Conservation (phyloP, 768 basidiomycete genomes). For the Imleria badia region DNA sequence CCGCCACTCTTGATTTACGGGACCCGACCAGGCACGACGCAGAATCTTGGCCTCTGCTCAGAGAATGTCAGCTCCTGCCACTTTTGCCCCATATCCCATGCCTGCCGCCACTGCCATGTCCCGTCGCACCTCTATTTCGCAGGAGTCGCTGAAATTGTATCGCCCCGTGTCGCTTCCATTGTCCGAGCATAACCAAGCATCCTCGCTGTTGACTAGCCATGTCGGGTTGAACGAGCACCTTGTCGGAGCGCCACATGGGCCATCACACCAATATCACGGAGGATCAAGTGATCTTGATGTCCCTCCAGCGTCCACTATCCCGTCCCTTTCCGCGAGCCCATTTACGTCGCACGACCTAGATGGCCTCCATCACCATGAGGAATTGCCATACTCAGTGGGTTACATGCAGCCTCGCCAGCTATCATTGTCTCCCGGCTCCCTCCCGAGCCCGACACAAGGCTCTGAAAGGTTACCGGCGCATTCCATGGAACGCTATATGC, state of each 20-base stretch:
- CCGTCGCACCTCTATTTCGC: constrained; percentile 66
- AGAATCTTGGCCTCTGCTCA: constrained; percentile 83
- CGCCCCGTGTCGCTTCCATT: constrained; percentile 60
- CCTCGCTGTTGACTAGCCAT: constrained; percentile 39
- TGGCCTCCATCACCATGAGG: constrained; percentile 27
- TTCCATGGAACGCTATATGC: constrained; percentile 27
- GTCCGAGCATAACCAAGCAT: constrained; percentile 33
- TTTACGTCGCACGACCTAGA: constrained; percentile 28
- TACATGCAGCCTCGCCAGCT: constrained; percentile 33
- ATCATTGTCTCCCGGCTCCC: constrained; percentile 28
- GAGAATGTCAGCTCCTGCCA: constrained; percentile 72
- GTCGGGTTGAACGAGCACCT: constrained; percentile 44
- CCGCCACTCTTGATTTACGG: constrained; percentile 11
- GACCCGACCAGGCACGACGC: constrained; percentile 60
- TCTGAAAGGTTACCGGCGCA: constrained; percentile 30
- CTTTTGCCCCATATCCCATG: constrained; percentile 67
- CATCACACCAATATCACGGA: constrained; percentile 31
- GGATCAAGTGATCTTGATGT: constrained; percentile 24
- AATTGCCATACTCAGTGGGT: constrained; percentile 32
- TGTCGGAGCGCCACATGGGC: constrained; percentile 41
- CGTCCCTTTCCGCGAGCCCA: constrained; percentile 45
- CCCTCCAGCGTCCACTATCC: constrained; percentile 49
- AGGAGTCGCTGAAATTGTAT: constrained; percentile 72
- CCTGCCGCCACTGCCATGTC: constrained; percentile 30
- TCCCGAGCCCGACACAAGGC: constrained; percentile 31